Evolutionary conservation across 2,329 filamentous ascomycete species (phyloP).

Genomic region (Colletotrichum endophyticum): DNA sequence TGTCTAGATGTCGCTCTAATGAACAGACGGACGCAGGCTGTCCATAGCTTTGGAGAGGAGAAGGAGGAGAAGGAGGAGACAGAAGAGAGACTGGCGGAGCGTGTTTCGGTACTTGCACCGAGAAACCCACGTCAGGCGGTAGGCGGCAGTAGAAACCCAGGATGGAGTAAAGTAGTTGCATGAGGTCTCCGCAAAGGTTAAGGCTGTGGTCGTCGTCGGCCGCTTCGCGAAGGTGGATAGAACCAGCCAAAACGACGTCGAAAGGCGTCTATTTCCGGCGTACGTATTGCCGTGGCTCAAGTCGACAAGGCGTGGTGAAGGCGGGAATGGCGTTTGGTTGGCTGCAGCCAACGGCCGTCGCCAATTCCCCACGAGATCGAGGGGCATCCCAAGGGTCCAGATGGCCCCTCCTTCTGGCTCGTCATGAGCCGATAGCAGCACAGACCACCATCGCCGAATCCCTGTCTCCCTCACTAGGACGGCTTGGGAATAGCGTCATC

Average conservation of each 20-base stretch:
- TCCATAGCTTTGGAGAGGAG: neutral
- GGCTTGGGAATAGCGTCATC: neutral
- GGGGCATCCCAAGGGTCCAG: constrained; percentile 14
- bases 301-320: neutral
- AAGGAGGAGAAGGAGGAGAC: neutral
- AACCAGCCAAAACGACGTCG: neutral
- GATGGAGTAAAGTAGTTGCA: neutral
- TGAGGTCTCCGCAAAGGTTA: constrained; percentile 7
- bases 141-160: neutral
- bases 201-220: neutral
- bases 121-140: neutral
- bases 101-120: neutral
- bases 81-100: neutral
- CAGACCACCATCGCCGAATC: neutral
- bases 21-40: neutral
- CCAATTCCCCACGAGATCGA: constrained; percentile 23
- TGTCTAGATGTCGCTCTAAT: neutral
- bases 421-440: constrained; percentile 17
- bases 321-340: constrained; percentile 15
- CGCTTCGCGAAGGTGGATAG: neutral
- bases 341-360: constrained; percentile 10
- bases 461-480: neutral
- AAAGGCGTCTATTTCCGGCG: constrained; percentile 6
- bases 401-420: constrained; percentile 19
- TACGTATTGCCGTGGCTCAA: neutral